Conservation (phyloP, 805 yeast species). For the Candida wancherniae region DNA sequence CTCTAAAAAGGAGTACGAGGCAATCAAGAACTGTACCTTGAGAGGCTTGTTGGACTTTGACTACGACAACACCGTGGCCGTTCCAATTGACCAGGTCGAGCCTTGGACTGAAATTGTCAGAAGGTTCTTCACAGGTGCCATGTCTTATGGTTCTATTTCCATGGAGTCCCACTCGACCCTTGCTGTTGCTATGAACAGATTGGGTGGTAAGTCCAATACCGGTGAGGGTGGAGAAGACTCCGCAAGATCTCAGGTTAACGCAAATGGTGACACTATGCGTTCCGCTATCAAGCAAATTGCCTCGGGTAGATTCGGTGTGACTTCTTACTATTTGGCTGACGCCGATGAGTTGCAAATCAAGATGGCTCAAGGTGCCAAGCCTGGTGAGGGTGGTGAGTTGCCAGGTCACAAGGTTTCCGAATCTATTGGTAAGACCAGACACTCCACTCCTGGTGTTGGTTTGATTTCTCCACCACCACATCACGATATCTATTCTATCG, state of each 20-base stretch:
- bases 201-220: constrained; percentile 96
- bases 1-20: constrained; percentile 84
- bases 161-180: constrained; percentile 97
- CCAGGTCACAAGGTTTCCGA: constrained; percentile 91
- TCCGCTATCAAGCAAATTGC: constrained; percentile 99
- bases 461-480: constrained; percentile 98
- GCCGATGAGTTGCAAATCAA: constrained; percentile 97
- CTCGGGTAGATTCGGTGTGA: constrained; percentile 96
- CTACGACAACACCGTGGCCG: constrained; percentile 61
- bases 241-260: constrained; percentile 73
- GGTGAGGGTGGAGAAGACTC: constrained; percentile 99
- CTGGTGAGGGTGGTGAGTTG: constrained; percentile 99
- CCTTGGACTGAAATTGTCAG: constrained; percentile 99
- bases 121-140: constrained; percentile 98
- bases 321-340: constrained; percentile 88
- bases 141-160: constrained; percentile 98
- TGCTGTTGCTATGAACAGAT: constrained; percentile 97
- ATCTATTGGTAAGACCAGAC: constrained; percentile 90
- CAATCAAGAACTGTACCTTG: constrained; percentile 86
- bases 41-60: constrained; percentile 94
- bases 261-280: constrained; percentile 95
- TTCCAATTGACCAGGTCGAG: constrained; percentile 96
- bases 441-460: constrained; percentile 95
- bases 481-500: constrained; percentile 97
- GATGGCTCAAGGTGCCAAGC: constrained; percentile 99